phyloP scores from a whole-genome alignment of 2,329 filamentous ascomycete species.

The Sporothrix euskadiensis region DNA sequence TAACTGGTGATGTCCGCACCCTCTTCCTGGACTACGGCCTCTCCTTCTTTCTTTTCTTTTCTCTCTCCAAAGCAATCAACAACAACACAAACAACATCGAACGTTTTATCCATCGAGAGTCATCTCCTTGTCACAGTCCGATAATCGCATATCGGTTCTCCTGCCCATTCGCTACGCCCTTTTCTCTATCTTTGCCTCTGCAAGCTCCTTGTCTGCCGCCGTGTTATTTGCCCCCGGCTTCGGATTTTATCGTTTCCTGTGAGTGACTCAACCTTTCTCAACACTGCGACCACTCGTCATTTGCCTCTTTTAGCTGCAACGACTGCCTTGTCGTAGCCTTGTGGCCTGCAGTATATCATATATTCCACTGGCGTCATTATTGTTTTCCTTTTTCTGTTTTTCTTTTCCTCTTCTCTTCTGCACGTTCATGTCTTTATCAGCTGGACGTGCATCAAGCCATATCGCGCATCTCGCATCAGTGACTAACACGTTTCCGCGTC shows the following conservation, averaged over 20 bases:
- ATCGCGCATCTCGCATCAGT: background rate
- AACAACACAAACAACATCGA: conserved; percentile 45
- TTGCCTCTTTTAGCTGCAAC: conserved; percentile 35
- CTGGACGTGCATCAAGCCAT: background rate
- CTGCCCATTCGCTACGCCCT: conserved; percentile 44
- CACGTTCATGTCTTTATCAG: background rate
- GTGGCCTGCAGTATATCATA: background rate
- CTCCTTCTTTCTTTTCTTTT: conserved; percentile 41
- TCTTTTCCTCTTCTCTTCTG: background rate
- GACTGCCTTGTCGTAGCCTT: conserved; percentile 5
- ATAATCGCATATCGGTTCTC: conserved; percentile 56
- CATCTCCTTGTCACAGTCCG: conserved; percentile 60
- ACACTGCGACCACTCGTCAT: background rate
- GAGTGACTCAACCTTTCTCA: conserved; percentile 41
- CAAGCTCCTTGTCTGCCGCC: conserved; percentile 31
- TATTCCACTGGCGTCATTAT: background rate
- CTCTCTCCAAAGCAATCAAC: conserved; percentile 49
- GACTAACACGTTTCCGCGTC: conserved; percentile 22
- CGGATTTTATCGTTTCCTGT: conserved; percentile 39
- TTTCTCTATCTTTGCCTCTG: conserved; percentile 32
- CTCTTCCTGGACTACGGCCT: conserved; percentile 36
- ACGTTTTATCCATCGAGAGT: conserved; percentile 54
- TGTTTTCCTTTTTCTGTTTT: background rate
- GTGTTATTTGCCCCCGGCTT: conserved; percentile 34
- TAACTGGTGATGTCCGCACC: conserved; percentile 37